Evolutionary conservation across 2,329 filamentous ascomycete genomes (phyloP), one percentile per base, ranked within the genome.

Genomic region (Dothiorella sarmentorum): DNA sequence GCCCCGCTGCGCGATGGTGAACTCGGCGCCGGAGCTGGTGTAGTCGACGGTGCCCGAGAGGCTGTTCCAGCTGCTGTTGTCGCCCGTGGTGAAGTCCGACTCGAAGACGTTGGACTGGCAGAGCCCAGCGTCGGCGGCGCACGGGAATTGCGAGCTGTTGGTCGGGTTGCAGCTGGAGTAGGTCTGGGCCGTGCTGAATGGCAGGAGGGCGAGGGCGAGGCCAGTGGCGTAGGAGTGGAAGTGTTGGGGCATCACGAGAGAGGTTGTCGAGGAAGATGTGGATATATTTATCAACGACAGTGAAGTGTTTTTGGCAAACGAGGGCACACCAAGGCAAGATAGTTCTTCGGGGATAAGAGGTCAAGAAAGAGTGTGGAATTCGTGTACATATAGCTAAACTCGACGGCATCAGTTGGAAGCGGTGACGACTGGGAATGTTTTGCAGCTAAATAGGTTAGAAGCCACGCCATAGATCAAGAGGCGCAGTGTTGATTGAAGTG

Each of bases 1-100:
- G 61, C 85, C 82, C 64, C 83, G 79, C 70, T 86, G 80, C 55
- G 71, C 75, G 74, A 95, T 86, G 51, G 81, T 86, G 75, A 92
- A 91, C 59, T 80, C 75, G 47, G 88, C 87, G 29, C 87, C 88
- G 0, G 82, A 73, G 35, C 77, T 67, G 52, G 80, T 79, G 68
- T 85, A 90, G 7, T 73, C 73, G 53, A 91, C 77, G 7, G 72
- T 73, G 40, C 87, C 87, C 52, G 83, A 84, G 1, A 81, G 85
- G 43, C 82, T 83, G 60, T 85, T 83, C 82, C 85, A 90, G 79
- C 64, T 83, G 47, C 69, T 65, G 69, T 56, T 61, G 20, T 58
- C 76, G 11, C 70, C 70, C 22, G 75, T 80, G 68, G 85, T 77
- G 66, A 78, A 76, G 65, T 78, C 72, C 58, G 71, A 67, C 22